Conservation (phyloP, 208 protist species). For the Tritrichomonas musculus region DNA sequence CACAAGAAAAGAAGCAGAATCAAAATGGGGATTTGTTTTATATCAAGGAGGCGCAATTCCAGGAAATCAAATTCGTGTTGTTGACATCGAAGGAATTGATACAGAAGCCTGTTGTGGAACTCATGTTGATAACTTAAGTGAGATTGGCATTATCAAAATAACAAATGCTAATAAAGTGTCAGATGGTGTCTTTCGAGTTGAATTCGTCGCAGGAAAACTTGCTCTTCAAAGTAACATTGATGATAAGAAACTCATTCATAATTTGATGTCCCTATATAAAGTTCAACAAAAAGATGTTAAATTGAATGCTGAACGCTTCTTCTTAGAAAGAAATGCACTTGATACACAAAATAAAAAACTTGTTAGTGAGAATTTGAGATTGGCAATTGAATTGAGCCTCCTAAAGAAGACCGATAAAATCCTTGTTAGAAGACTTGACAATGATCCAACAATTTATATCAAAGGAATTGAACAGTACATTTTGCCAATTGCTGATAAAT, state of each 20-base stretch:
- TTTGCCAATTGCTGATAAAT: too few species aligned
- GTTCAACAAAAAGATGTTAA: not conserved
- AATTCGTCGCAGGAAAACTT: slow-evolving; percentile 13
- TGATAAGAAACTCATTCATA: not conserved
- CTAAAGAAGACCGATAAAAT: not conserved
- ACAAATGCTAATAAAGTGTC: not conserved
- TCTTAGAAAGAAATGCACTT: not conserved
- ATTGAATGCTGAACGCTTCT: not conserved
- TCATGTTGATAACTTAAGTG: not conserved
- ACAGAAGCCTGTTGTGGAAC: slow-evolving; percentile 37
- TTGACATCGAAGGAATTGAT: slow-evolving; percentile 34
- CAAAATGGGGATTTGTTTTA: not conserved
- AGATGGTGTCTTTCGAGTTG: slow-evolving; percentile 27
- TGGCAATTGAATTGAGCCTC: not conserved
- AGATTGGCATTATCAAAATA: slow-evolving; percentile 9
- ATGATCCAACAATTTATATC: not conserved
- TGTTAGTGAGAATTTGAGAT: not conserved
- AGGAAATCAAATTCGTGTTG: slow-evolving; percentile 8
- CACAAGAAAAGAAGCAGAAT: slow-evolving; percentile 25
- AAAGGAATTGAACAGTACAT: not conserved
- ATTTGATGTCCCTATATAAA: not conserved
- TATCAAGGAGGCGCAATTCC: slow-evolving; percentile 34
- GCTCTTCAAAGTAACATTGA: not conserved
- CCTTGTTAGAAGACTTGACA: not conserved
- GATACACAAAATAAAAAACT: not conserved